Base-by-base conservation (phyloP, 345 rosid species). In the Salix caprea region DNA sequence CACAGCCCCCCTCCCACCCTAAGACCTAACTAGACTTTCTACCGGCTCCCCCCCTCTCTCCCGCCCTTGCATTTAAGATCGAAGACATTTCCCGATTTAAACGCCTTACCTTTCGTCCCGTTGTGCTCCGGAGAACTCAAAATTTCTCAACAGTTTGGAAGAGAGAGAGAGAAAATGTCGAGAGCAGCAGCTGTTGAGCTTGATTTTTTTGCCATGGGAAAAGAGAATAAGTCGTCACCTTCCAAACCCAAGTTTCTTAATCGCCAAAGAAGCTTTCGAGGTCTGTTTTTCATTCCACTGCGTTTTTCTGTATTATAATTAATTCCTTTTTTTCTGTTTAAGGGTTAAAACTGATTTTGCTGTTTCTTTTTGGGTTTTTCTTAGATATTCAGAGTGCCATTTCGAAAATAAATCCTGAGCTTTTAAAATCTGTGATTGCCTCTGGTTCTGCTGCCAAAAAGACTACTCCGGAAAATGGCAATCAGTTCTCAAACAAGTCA, bases 191-290 rank as follows among this genome's bases (percentile, higher is more conserved):
- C 84, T 18, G 80, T 86, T 1, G 96, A 92, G 76, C 97, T 90
- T 26, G 97, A 92, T 77, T 89, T 92, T 84, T 87, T 92, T 44
- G 89, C 90, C 58, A 77, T 87, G 79, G 88, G 84, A 82, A 88
- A 87, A 74, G 86, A 84, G 2, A 76, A 10, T 26, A 9, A 24
- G 28, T 10, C 28, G 14, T 10, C 23, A 75, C 67, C 87, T 69
- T 76, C 90, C 28, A 82, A 81, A 28, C 82, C 94, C 77, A 87
- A 85, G 56, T 71, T 82, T 40, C 81, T 89, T 67, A 76, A 82
- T 52, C 96, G 93, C 67, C 91, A 90, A 48, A 85, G 90, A 40
- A 94, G 93, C 85, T 90, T 90, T 70, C 92, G 92, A 82, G 97
- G 94, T 92, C 37, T 0, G 21, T 78, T 32, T 4, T 21, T 5